Evolutionary conservation across 1,284 basidiomycete genomes (phyloP).

Genomic region (Trichosporon coremiiforme): DNA sequence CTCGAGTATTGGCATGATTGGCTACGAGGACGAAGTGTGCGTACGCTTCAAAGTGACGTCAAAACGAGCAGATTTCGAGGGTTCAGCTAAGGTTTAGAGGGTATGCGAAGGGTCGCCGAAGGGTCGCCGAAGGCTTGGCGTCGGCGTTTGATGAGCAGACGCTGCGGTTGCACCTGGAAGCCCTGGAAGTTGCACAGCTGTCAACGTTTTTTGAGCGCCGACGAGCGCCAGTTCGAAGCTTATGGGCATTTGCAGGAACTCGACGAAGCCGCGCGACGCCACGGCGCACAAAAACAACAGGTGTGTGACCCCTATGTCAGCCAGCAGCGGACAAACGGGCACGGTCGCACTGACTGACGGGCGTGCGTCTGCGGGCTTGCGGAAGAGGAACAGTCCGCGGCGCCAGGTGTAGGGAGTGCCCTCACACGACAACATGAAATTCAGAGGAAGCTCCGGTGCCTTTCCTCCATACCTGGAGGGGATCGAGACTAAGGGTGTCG

Average conservation of each 20-base stretch:
- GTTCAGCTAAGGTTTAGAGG: neutral
- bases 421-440: neutral
- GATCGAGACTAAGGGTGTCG: neutral
- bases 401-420: neutral
- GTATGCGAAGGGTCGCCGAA: neutral
- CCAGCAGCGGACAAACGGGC: neutral
- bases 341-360: neutral
- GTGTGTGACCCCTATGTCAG: neutral
- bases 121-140: conserved; percentile 2
- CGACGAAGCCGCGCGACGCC: no score
- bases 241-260: no score
- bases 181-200: neutral
- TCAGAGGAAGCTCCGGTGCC: conserved; percentile 1
- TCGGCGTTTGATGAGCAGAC: conserved; percentile 7
- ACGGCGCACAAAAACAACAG: neutral
- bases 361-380: neutral
- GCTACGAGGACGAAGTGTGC: neutral
- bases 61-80: neutral
- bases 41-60: neutral
- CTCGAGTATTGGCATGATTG: neutral
- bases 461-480: neutral
- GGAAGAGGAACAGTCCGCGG: neutral
- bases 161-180: neutral
- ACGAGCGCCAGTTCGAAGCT: no score
- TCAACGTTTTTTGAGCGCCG: neutral